Conservation (phyloP, 352 stramenopile species). For the Globisporangium megalacanthum region DNA sequence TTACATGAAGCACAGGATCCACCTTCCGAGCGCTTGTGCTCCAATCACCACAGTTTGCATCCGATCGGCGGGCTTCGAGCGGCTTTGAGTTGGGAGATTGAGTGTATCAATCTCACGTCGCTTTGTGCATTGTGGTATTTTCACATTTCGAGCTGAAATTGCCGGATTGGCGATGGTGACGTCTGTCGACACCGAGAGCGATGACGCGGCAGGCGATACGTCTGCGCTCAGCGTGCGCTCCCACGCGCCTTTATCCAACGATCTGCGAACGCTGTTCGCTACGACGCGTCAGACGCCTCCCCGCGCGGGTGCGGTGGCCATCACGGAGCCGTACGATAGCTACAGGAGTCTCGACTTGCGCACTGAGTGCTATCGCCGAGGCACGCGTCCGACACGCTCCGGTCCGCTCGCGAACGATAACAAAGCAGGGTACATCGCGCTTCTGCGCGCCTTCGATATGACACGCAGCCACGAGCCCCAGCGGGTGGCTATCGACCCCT, state of each 20-base stretch:
- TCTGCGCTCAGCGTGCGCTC: too few species aligned
- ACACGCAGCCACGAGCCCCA: not conserved
- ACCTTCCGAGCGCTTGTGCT: not conserved
- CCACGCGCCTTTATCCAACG: too few species aligned
- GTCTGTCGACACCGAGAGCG: too few species aligned
- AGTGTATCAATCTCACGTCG: too few species aligned
- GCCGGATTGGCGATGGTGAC: too few species aligned
- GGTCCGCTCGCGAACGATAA: constrained; percentile 17
- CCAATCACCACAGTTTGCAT: not conserved
- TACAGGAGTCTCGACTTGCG: constrained; percentile 19
- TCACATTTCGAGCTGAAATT: too few species aligned
- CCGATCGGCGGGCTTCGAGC: too few species aligned
- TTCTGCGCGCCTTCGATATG: constrained; percentile 12
- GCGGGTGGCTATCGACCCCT: not conserved
- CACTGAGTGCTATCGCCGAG: constrained; percentile 19
- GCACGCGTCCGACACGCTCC: constrained; percentile 7
- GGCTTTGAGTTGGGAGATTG: too few species aligned
- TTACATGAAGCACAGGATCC: not conserved
- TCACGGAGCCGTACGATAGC: constrained; percentile 18
- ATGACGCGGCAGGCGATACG: too few species aligned
- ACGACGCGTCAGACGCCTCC: not conserved
- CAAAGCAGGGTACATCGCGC: constrained; percentile 17
- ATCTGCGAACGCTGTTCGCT: not conserved
- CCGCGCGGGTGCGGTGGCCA: not conserved
- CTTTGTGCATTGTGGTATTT: too few species aligned